Evolutionary conservation across 345 rosid genomes (phyloP).

Genomic region (Gossypium herbaceum): DNA sequence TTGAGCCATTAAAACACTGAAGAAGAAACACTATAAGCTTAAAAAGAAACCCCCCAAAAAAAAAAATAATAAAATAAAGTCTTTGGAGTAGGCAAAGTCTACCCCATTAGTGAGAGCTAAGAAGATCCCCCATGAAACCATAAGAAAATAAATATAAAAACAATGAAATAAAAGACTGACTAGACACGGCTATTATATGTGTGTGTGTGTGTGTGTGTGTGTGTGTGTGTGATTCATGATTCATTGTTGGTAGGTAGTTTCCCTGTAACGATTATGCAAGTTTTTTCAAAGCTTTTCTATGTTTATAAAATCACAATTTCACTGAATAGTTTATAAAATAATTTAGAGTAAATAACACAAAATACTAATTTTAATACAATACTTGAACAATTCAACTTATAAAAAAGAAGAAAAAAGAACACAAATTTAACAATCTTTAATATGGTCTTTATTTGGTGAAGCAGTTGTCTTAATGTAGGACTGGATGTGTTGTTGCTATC

Average conservation of each 20-base stretch:
- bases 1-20: slow-evolving; percentile 37
- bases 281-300: slow-evolving; percentile 12
- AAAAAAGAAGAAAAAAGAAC: not conserved
- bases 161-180: not conserved
- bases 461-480: not conserved
- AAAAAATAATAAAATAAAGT: not conserved
- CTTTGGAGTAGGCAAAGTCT: slow-evolving; percentile 26
- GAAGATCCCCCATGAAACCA: slow-evolving; percentile 13
- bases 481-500: too few species aligned
- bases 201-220: too few species aligned
- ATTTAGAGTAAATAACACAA: too few species aligned
- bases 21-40: not conserved
- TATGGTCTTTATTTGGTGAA: not conserved
- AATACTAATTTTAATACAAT: too few species aligned
- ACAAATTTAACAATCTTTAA: not conserved
- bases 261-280: slow-evolving; percentile 20
- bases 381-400: too few species aligned
- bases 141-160: not conserved
- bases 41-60: not conserved
- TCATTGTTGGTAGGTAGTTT: slow-evolving; percentile 11
- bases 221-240: too few species aligned
- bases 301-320: slow-evolving; percentile 30
- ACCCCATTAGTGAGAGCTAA: slow-evolving; percentile 46
- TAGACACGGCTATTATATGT: slow-evolving; percentile 26
- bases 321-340: too few species aligned